Evolutionary conservation across 148 eudicot genomes (phyloP), one percentile per base, ranked within the genome.

Genomic region (Cornus florida): DNA sequence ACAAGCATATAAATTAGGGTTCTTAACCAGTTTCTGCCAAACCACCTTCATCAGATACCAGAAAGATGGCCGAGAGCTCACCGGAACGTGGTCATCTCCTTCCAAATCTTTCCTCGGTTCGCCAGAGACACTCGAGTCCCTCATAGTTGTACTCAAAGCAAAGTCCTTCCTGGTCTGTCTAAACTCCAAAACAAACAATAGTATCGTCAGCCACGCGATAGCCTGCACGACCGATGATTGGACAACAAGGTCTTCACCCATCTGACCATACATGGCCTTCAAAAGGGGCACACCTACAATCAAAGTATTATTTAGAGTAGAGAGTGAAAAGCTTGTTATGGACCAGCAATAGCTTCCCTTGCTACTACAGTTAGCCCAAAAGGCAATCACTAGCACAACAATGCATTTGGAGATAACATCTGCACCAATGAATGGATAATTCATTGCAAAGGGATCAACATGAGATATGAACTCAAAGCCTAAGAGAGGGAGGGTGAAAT

Each of bases 1-100:
- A 78, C 98, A 94, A 64, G 95, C 92, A 77, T 91, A 92, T 28
- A 86, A 82, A 67, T 94, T 94, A 5, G 98, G 97, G 64, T 94
- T 92, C 72, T 57, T 74, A 62, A 89, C 88, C 7, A 92, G 83
- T 74, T 92, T 91, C 9, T 71, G 38, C 78, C 84, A 62, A 78
- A 92, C 97, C 10, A 77, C 77, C 82, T 86, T 92, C 91, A 87
- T 87, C 69, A 88, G 72, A 7, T 70, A 75, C 88, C 88, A 81
- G 24, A 91, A 70, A 1, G 91, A 82, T n/a, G 85, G 87, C 70
- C 76, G 78, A 48, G 22, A 41, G 33, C 35, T 69, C 31, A n/a
- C 69, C 24, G 0, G 10, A 13, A 0, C 65, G 10, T 2, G 65
- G 3, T 14, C 62, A 10, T 74, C 74, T 4, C 74, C 87, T 62